Evolutionary conservation across 495 filamentous ascomycete genomes (phyloP).

Genomic region (Hypoxylon crocopeplum): DNA sequence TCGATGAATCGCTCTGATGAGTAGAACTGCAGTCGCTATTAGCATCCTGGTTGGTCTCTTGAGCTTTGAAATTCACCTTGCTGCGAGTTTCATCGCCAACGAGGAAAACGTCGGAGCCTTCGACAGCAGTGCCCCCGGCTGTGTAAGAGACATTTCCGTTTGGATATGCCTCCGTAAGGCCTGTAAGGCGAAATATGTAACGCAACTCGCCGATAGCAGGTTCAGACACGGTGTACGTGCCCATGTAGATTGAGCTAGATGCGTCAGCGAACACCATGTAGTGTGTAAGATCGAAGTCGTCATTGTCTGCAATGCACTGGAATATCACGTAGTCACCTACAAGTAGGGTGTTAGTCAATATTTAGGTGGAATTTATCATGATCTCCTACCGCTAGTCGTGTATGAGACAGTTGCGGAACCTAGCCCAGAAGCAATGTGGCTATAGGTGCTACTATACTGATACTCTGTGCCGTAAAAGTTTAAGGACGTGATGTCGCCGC

Average conservation of each 20-base stretch:
- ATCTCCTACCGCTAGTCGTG: conserved; percentile 27
- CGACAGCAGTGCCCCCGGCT: conserved; percentile 50
- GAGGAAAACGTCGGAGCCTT: conserved; percentile 62
- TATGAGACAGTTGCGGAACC: conserved; percentile 55
- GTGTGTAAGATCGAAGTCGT: conserved; percentile 55
- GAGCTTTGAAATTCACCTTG: conserved; percentile 48
- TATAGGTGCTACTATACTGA: conserved; percentile 53
- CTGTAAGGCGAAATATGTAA: conserved; percentile 61
- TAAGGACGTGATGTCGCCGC: conserved; percentile 63
- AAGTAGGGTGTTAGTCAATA: conserved; percentile 14
- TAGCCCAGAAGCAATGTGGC: conserved; percentile 65
- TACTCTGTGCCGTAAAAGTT: conserved; percentile 56
- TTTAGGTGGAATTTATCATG: background rate
- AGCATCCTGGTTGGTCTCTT: background rate
- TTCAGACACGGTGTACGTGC: conserved; percentile 60
- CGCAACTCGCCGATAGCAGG: conserved; percentile 61
- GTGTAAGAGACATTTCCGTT: conserved; percentile 47
- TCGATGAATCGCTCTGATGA: conserved; percentile 65
- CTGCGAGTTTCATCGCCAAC: conserved; percentile 60
- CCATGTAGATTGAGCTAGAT: conserved; percentile 62
- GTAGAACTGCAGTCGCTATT: conserved; percentile 47
- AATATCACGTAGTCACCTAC: conserved; percentile 57
- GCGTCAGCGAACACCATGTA: conserved; percentile 61
- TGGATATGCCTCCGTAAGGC: conserved; percentile 55
- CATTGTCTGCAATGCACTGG: conserved; percentile 49